Conservation (phyloP, 164 flowering plant genomes). For the Magnolia officinalis region DNA sequence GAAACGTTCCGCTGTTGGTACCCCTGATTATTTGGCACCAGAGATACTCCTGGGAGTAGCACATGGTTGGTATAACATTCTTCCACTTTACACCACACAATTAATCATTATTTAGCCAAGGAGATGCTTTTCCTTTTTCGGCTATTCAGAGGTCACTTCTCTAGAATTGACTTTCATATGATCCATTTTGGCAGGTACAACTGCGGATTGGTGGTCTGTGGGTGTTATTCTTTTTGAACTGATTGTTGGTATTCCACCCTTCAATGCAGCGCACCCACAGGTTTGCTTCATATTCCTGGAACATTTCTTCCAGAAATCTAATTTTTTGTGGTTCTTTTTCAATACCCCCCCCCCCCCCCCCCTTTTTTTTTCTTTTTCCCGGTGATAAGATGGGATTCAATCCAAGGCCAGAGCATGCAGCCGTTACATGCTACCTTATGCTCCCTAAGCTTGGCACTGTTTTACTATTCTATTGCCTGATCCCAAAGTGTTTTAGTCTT, state of each 20-base stretch:
- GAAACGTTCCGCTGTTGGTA: slow-evolving; percentile 98
- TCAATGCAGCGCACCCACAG: slow-evolving; percentile 99
- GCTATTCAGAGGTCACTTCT: neutral
- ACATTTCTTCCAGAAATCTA: neutral
- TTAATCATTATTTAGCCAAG: neutral
- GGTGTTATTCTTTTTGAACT: slow-evolving; percentile 94
- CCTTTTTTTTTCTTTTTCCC: too few relatives aligned
- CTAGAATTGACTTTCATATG: neutral
- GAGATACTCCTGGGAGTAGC: slow-evolving; percentile 98
- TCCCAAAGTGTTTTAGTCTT: neutral
- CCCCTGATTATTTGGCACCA: slow-evolving; percentile 99
- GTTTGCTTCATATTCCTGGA: slow-evolving; percentile 29
- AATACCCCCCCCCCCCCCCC: neutral
- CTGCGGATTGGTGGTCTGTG: slow-evolving; percentile 99
- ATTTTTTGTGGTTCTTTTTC: neutral
- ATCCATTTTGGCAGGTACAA: slow-evolving; percentile 51
- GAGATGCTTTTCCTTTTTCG: neutral
- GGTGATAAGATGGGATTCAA: neutral
- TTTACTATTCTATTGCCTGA: neutral
- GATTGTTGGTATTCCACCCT: slow-evolving; percentile 96
- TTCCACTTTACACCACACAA: neutral
- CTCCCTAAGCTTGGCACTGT: neutral
- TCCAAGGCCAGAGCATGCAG: neutral
- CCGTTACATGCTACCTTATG: neutral
- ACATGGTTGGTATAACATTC: slow-evolving; percentile 80